phyloP scores from a whole-genome alignment of 148 eudicot genomes.

The Fagopyrum homotropicum region DNA sequence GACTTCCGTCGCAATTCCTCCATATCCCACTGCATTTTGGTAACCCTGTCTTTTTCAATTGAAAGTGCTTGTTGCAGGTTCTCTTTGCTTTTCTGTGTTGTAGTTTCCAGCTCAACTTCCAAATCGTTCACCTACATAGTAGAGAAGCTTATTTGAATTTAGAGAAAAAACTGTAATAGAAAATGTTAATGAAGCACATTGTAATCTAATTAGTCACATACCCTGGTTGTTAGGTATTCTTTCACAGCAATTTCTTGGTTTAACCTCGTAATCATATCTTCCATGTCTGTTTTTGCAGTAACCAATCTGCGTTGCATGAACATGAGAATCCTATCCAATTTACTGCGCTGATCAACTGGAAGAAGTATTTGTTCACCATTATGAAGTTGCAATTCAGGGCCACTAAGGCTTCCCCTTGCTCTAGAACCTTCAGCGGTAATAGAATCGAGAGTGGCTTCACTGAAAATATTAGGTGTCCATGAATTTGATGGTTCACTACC shows the following conservation, averaged over 20 bases:
- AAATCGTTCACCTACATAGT: slow-evolving; percentile 68
- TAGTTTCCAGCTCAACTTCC: slow-evolving; percentile 83
- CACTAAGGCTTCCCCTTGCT: slow-evolving; percentile 24
- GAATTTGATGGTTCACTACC: slow-evolving; percentile 45
- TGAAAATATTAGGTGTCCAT: slow-evolving; percentile 29
- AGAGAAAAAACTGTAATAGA: not conserved
- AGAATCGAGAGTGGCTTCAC: slow-evolving; percentile 34
- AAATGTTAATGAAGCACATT: too few relatives aligned
- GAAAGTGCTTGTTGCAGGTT: slow-evolving; percentile 75
- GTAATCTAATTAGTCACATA: slow-evolving; percentile 16
- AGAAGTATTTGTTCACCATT: slow-evolving; percentile 44
- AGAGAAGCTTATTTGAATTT: not conserved
- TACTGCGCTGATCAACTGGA: slow-evolving; percentile 63
- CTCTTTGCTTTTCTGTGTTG: slow-evolving; percentile 72
- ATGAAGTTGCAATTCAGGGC: slow-evolving; percentile 29
- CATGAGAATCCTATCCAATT: slow-evolving; percentile 55
- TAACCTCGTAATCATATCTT: slow-evolving; percentile 72
- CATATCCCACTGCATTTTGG: slow-evolving; percentile 98
- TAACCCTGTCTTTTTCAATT: slow-evolving; percentile 70
- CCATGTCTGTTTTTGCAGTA: slow-evolving; percentile 85
- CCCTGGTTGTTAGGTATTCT: slow-evolving; percentile 82
- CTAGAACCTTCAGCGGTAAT: slow-evolving; percentile 36
- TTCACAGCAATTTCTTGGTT: slow-evolving; percentile 84
- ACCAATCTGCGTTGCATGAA: slow-evolving; percentile 69
- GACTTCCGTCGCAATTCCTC: slow-evolving; percentile 76